Conservation (phyloP, 768 basidiomycete genomes). For the Harrya chromipes region DNA sequence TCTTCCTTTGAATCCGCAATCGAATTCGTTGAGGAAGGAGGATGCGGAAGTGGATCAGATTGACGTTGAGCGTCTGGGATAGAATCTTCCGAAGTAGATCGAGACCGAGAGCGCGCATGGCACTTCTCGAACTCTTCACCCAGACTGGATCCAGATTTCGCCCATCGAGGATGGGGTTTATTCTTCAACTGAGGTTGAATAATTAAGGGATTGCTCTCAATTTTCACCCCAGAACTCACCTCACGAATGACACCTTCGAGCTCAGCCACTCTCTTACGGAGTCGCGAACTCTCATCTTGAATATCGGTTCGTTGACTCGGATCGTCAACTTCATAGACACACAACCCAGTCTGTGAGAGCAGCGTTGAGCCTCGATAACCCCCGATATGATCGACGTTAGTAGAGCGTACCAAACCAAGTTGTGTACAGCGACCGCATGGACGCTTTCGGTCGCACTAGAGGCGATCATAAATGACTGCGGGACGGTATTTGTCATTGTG, state of each 20-base stretch:
- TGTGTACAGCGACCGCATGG: slow-evolving; percentile 46
- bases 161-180: slow-evolving; percentile 69
- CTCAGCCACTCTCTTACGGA: slow-evolving; percentile 75
- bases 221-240: slow-evolving; percentile 34
- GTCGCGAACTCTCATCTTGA: slow-evolving; percentile 61
- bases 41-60: background rate
- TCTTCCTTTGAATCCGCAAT: slow-evolving; percentile 6
- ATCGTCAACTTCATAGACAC: slow-evolving; percentile 83
- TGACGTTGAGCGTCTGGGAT: slow-evolving; percentile 2
- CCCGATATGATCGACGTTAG: slow-evolving; percentile 23
- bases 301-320: slow-evolving; percentile 50
- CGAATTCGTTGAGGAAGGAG: background rate
- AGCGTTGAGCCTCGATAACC: slow-evolving; percentile 8
- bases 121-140: slow-evolving; percentile 27
- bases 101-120: slow-evolving; percentile 20
- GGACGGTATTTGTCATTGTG: background rate
- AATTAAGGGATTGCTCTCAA: background rate
- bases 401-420: slow-evolving; percentile 35
- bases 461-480: background rate
- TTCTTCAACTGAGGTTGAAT: slow-evolving; percentile 53
- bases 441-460: slow-evolving; percentile 46
- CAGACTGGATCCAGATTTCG: slow-evolving; percentile 25
- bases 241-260: slow-evolving; percentile 83
- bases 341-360: slow-evolving; percentile 62
- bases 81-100: slow-evolving; percentile 14